A percentile compares a stretch with the other conserved stretches of the same genome.
Conservation (phyloP, 2,329 filamentous ascomycete genomes). For the Tothia fuscella region DNA sequence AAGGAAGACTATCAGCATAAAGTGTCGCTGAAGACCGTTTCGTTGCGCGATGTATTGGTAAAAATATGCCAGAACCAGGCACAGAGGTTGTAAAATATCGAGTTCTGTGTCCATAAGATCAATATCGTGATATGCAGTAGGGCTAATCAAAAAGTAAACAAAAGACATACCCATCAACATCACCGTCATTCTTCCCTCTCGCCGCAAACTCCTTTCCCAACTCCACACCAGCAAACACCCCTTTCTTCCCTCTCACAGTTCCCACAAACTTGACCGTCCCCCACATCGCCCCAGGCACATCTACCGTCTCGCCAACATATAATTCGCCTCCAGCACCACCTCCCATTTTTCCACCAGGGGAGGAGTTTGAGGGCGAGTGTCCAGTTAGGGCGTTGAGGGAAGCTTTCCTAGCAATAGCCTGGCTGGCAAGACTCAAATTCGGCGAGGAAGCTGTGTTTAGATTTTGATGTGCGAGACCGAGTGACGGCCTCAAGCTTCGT, state of each 20-base stretch:
- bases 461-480: conserved; percentile 26
- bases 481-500: conserved; percentile 23
- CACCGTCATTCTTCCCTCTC: conserved; percentile 88
- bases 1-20: conserved; percentile 44
- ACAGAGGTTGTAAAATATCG: conserved; percentile 71
- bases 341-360: conserved; percentile 24
- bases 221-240: conserved; percentile 86
- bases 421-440: conserved; percentile 29
- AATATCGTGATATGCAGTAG: not conserved
- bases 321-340: conserved; percentile 32
- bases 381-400: conserved; percentile 58
- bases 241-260: conserved; percentile 75
- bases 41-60: conserved; percentile 71
- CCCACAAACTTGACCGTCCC: conserved; percentile 86
- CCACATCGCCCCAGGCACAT: conserved; percentile 87
- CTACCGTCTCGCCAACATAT: conserved; percentile 69
- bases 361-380: not conserved
- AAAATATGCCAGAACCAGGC: conserved; percentile 81
- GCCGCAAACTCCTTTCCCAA: conserved; percentile 67
- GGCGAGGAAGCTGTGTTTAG: conserved; percentile 30
- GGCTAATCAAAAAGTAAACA: conserved; percentile 2
- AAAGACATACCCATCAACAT: conserved; percentile 75
- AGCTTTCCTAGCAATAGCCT: conserved; percentile 52
- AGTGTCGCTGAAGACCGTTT: conserved; percentile 49
- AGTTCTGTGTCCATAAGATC: conserved; percentile 24